Evolutionary conservation across 768 basidiomycete genomes (phyloP).

Genomic region (Mycena amicta): DNA sequence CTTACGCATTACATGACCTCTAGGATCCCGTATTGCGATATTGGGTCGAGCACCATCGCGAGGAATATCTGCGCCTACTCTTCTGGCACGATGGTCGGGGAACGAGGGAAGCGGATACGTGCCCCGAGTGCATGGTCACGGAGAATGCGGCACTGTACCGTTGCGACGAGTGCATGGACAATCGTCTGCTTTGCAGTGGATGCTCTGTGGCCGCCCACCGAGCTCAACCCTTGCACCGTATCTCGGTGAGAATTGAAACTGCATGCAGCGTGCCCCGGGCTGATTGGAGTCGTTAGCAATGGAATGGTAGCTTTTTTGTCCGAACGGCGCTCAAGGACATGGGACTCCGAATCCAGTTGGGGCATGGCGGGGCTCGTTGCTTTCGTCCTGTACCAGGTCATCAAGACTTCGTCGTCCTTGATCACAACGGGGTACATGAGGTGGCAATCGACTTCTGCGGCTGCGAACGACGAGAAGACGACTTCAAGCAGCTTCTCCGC

Average conservation of each 20-base stretch:
- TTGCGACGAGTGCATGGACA: too few relatives aligned
- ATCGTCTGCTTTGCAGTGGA: neutral
- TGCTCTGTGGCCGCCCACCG: neutral
- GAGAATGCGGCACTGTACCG: neutral
- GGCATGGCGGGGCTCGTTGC: constrained; percentile 26
- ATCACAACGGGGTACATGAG: constrained; percentile 30
- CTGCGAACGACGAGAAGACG: constrained; percentile 19
- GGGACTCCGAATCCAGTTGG: constrained; percentile 28
- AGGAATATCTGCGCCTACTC: neutral
- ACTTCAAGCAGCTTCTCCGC: constrained; percentile 34
- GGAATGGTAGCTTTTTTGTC: constrained; percentile 24
- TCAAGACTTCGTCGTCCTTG: constrained; percentile 31
- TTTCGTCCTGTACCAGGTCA: constrained; percentile 3
- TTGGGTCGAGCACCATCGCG: neutral
- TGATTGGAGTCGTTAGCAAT: constrained; percentile 22
- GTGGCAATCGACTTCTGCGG: constrained; percentile 34
- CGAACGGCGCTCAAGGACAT: constrained; percentile 19
- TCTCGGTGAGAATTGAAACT: neutral
- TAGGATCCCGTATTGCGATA: neutral
- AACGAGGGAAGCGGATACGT: neutral
- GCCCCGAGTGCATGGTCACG: neutral
- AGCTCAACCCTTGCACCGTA: neutral
- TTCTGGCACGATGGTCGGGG: neutral
- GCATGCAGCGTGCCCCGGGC: neutral
- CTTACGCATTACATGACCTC: too few relatives aligned